Conservation (phyloP, 202 grass and related monocot genomes). For the Setaria italica region DNA sequence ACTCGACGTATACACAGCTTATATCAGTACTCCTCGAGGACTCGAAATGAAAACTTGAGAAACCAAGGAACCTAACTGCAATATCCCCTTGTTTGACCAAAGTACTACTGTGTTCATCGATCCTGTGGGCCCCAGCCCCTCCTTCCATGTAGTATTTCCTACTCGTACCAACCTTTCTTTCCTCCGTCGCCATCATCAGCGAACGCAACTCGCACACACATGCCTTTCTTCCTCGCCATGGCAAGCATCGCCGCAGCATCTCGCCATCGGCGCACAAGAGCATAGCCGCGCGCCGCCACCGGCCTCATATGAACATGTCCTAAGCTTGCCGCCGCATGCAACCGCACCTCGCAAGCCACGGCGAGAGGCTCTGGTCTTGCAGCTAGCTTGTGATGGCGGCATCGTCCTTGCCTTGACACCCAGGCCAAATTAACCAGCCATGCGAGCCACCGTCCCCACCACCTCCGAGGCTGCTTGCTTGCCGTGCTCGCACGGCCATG, state of each 20-base stretch:
- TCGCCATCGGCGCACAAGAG: no score
- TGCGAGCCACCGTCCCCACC: slow-evolving; percentile 43
- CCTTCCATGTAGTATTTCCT: neutral
- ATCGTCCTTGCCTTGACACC: slow-evolving; percentile 37
- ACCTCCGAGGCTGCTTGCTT: slow-evolving; percentile 6
- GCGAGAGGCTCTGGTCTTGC: neutral
- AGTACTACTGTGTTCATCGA: neutral
- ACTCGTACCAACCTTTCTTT: neutral
- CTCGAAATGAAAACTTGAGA: neutral
- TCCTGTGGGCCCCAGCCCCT: slow-evolving; percentile 4
- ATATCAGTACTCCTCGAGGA: no score
- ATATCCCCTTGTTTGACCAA: neutral
- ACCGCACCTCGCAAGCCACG: slow-evolving; percentile 3
- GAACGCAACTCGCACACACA: slow-evolving; percentile 33
- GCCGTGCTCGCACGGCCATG: slow-evolving; percentile 44
- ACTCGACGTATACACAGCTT: no score
- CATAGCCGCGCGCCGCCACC: neutral
- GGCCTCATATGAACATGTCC: slow-evolving; percentile 9
- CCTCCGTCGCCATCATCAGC: slow-evolving; percentile 11
- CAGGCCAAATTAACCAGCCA: slow-evolving; percentile 10
- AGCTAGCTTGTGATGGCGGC: slow-evolving; percentile 8
- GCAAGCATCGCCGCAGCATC: slow-evolving; percentile 22
- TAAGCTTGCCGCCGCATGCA: slow-evolving; percentile 13
- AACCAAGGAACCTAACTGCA: neutral
- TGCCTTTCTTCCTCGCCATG: slow-evolving; percentile 54